Base-by-base conservation (phyloP, 1,139 yeast genomes). In the Suhomyces chickasaworum region DNA sequence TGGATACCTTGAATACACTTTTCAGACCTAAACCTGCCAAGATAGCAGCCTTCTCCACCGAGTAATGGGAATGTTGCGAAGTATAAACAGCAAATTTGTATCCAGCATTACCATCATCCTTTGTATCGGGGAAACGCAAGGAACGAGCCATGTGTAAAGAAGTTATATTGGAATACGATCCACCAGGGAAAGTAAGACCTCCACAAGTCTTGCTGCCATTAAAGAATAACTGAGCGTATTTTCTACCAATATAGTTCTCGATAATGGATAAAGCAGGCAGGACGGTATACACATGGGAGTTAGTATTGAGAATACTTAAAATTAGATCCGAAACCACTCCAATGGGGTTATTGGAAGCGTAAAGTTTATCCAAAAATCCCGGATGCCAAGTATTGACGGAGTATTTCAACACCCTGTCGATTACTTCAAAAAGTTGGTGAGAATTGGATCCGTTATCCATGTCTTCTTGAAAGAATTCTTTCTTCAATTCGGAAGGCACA, bases 351-450 rank as follows among this genome's bases (percentile, higher is more conserved):
- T 89, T 87, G 23, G 89, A 81, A 0, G 95, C 96, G 58, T 88
- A 89, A 49, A 89, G 70, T 64, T 89, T 89, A 63, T 89, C 96
- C 68, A 89, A 66, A 57, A 89, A 89, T 1, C 95, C 95, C 0
- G 88, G 86, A 58, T 85, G 86, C 96, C 96, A 89, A 0, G 96
- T 89, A 48, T 84, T 87, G 34, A 87, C 90, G 0, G 95, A 85
- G 58, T 84, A 79, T 41, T 78, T 66, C 51, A 89, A 67, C 2
- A 89, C 80, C 39, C 73, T 66, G 53, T 86, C 86, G 44, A 86
- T 75, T 12, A 79, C 72, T 2, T 63, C 62, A 38, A 78, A 63
- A 3, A 56, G 42, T 23, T 44, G 40, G 9, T 30, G 51, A 15
- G 33, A 18, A 7, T 37, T 43, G 23, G 47, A 46, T 15, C 51